These are phyloP conservation scores for Lipomyces mesembrius DNA, from an alignment of 805 yeast species.

Conservation along the genomic window DNA sequence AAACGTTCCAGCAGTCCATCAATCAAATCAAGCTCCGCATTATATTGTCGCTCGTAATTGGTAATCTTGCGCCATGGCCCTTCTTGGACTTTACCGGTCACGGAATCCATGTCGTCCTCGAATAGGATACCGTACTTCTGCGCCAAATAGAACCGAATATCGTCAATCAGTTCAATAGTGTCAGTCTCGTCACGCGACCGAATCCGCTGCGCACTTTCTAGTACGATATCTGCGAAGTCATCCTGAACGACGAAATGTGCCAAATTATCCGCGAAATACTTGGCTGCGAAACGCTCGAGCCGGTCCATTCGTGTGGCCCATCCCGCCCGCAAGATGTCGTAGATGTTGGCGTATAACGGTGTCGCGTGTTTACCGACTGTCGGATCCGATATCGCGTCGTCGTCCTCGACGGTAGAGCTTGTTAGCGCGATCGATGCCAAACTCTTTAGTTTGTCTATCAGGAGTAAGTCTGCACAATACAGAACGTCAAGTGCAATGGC, in stretches of 20 bases:
- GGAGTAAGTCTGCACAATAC: constrained; percentile 58
- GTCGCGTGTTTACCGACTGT: constrained; percentile 5
- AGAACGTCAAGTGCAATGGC: constrained; percentile 60
- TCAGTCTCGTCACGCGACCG: constrained; percentile 70
- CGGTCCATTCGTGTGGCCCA: constrained; percentile 72
- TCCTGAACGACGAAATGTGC: constrained; percentile 46
- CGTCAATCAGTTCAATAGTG: constrained; percentile 79
- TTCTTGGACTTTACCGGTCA: constrained; percentile 36
- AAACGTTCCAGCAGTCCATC: constrained; percentile 50
- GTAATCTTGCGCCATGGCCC: constrained; percentile 40
- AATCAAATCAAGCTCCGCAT: constrained; percentile 49
- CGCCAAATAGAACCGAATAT: constrained; percentile 66
- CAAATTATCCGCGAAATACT: constrained; percentile 59
- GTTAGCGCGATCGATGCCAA: constrained; percentile 56
- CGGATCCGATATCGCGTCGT: constrained; percentile 44
- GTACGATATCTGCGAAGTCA: constrained; percentile 49
- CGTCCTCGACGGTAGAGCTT: constrained; percentile 39
- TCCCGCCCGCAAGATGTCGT: constrained; percentile 63
- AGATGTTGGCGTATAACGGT: constrained; percentile 49
- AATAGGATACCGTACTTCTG: constrained; percentile 47
- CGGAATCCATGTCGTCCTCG: constrained; percentile 38
- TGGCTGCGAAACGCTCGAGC: constrained; percentile 66
- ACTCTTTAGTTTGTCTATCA: constrained; percentile 64
- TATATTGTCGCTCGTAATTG: constrained; percentile 45
- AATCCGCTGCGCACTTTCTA: constrained; percentile 62